Percentiles rank a stretch among this genome's conserved stretches.
Evolutionary conservation across 306 rosid species (phyloP).

Genomic region (Corylus avellana): DNA sequence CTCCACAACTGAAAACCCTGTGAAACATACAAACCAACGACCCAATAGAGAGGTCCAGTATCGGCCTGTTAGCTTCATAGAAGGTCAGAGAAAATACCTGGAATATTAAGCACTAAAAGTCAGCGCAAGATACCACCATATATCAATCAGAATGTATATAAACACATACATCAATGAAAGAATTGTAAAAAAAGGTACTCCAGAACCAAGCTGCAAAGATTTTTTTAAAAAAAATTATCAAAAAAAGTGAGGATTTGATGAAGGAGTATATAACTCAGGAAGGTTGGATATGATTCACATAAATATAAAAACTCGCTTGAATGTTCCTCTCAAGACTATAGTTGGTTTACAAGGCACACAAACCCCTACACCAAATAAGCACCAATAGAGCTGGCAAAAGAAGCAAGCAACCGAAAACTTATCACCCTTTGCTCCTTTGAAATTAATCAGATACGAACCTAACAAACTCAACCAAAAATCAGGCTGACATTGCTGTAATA

Average conservation of each 20-base stretch:
- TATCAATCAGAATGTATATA: background rate
- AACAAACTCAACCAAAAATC: background rate
- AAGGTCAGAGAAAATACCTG: constrained; percentile 99
- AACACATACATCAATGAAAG: constrained; percentile 15
- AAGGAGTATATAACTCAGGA: background rate
- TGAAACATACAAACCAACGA: constrained; percentile 86
- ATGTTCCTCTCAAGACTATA: background rate
- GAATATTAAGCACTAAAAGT: constrained; percentile 74
- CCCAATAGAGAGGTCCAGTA: constrained; percentile 80
- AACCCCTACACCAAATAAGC: background rate
- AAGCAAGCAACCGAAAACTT: background rate
- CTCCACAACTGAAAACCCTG: constrained; percentile 61
- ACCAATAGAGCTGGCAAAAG: background rate
- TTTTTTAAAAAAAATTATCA: too few relatives aligned
- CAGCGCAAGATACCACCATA: constrained; percentile 42
- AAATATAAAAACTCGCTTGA: background rate
- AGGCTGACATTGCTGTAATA: background rate
- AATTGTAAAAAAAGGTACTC: background rate
- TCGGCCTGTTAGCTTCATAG: constrained; percentile 85
- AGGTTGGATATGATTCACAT: background rate
- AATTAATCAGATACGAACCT: background rate
- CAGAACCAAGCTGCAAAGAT: background rate
- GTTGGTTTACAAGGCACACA: background rate
- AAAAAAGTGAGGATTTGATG: background rate
- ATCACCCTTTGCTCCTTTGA: background rate